These are phyloP conservation scores for Diaporthe sp. DNA, from an alignment of 2,329 filamentous ascomycete species.

Conservation along the genomic window DNA sequence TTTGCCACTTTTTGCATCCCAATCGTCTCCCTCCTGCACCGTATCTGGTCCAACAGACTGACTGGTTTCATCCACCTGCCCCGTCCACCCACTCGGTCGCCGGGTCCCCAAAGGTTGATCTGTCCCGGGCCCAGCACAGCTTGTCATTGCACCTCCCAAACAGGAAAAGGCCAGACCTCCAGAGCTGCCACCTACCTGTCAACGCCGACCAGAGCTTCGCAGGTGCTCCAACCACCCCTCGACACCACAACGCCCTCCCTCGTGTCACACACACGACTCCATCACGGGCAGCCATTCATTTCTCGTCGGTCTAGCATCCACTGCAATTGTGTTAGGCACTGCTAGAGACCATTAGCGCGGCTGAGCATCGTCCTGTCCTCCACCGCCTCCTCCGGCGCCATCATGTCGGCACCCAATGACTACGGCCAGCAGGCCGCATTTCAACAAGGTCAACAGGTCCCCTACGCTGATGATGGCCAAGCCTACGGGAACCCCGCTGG, in stretches of 20 bases:
- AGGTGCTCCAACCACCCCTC: slow-evolving; percentile 28
- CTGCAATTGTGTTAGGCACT: background rate
- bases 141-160: slow-evolving; percentile 38
- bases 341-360: slow-evolving; percentile 29
- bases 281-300: slow-evolving; percentile 10
- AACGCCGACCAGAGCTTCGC: slow-evolving; percentile 35
- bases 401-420: slow-evolving; percentile 71
- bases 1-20: background rate
- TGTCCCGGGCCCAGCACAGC: slow-evolving; percentile 35
- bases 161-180: slow-evolving; percentile 38
- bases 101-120: background rate
- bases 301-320: slow-evolving; percentile 5
- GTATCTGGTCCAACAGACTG: background rate
- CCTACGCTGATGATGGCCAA: slow-evolving; percentile 55
- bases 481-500: slow-evolving; percentile 56
- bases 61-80: background rate
- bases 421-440: slow-evolving; percentile 64
- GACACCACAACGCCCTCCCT: slow-evolving; percentile 21
- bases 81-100: background rate
- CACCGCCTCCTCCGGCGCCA: slow-evolving; percentile 48
- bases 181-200: slow-evolving; percentile 37
- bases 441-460: slow-evolving; percentile 56
- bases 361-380: slow-evolving; percentile 40
- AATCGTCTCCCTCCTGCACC: background rate
- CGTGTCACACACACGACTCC: slow-evolving; percentile 26